Base-by-base conservation (phyloP, 257 asterid species). In the Solanum tarapatanum region DNA sequence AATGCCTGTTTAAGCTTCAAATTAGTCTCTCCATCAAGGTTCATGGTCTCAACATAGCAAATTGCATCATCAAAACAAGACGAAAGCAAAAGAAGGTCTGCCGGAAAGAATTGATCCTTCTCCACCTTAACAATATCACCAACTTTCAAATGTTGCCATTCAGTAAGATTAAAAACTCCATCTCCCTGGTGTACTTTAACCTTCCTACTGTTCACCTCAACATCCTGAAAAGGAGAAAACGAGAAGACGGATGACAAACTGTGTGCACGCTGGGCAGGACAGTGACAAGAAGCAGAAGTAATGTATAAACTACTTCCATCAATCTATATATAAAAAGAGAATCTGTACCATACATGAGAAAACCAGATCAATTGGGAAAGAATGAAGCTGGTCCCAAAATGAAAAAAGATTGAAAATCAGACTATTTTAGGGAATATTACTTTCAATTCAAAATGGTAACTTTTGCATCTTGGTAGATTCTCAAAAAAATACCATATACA, bases 1-100 rank as follows among this genome's bases (percentile, higher is more conserved):
- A 94, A 86, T 24, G 95, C 94, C 88, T 96, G 98, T 88, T 94
- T 96, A 83, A 96, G 94, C 90, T 96, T 96, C 90, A 96, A 87
- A 89, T 96, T 96, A 7, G 99, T 96, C 90, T 96, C 99, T 6
- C 99, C 99, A 13, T 95, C 99, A 51, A 96, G 97, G 82, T 95
- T 96, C 99, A 96, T 96, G 28, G 99, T 95, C 94, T 97, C 98
- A 7, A 97, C 99, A 74, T 95, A 95, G 92, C 99, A 94, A 26
- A 95, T 86, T 3, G 94, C 97, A 86, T 95, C 99, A 4, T 95
- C 99, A 32, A 93, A 97, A 86, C 94, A 92, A 23, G 99, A 94
- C 0, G 99, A 94, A 55, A 97, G 98, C 89, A 97, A 87, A 82
- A 97, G 86, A 58, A 96, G 93, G 86, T 96, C 99, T 60, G 99